phyloP scores from a whole-genome alignment of 2,329 filamentous ascomycete species.

The Calonectria crousiana region DNA sequence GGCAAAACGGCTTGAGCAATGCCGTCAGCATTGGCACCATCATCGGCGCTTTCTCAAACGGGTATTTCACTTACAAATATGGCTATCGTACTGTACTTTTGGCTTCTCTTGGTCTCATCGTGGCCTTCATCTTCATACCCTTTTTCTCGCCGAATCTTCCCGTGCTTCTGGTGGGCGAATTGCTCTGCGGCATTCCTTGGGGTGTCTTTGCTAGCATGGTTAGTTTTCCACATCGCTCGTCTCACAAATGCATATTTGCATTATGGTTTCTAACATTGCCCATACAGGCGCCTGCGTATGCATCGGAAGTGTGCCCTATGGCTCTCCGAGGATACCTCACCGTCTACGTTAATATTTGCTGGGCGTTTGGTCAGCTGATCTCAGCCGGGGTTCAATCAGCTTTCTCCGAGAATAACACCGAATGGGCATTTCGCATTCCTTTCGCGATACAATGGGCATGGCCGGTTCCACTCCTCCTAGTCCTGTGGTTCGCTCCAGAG shows the following conservation, averaged over 20 bases:
- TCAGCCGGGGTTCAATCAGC: constrained; percentile 4
- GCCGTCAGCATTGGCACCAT: constrained; percentile 8
- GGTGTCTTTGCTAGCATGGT: constrained; percentile 11
- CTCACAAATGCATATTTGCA: too few species aligned
- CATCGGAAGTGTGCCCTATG: constrained; percentile 21
- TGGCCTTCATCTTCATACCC: constrained; percentile 10
- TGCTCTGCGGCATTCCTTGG: constrained; percentile 17
- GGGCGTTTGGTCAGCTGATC: constrained; percentile 19
- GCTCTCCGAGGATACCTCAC: constrained; percentile 20
- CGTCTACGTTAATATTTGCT: constrained; percentile 24
- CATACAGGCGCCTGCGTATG: background rate
- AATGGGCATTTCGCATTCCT: constrained; percentile 53
- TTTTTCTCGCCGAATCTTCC: constrained; percentile 13
- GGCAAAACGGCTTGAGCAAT: constrained; percentile 13
- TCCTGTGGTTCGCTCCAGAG: constrained; percentile 45
- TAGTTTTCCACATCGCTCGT: too few species aligned
- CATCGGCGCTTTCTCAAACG: constrained; percentile 11
- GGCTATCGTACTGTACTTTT: constrained; percentile 11
- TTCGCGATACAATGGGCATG: constrained; percentile 52
- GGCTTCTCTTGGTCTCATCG: background rate
- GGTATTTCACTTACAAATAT: constrained; percentile 7
- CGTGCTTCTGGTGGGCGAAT: background rate
- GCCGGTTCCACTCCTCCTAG: constrained; percentile 43
- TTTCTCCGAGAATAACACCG: constrained; percentile 25
- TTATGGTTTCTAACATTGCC: too few species aligned